phyloP scores from a whole-genome alignment of 2,329 filamentous ascomycete species.

The Beauveria pseudobassiana region DNA sequence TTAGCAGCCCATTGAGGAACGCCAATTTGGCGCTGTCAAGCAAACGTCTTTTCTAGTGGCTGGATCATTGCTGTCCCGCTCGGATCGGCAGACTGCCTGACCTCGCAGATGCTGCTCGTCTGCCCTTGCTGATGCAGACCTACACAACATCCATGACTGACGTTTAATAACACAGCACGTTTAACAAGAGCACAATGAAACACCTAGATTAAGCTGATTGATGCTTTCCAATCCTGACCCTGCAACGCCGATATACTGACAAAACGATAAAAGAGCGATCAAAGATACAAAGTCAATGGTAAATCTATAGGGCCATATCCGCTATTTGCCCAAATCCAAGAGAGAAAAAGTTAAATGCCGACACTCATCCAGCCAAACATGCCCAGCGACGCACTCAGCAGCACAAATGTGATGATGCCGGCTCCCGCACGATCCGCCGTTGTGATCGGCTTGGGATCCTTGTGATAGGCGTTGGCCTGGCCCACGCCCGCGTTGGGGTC shows the following conservation, averaged over 20 bases:
- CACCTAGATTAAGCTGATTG: not conserved
- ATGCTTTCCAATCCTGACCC: slow-evolving; percentile 1
- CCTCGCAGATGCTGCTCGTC: too few relatives aligned
- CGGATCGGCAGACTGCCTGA: too few relatives aligned
- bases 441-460: slow-evolving; percentile 28
- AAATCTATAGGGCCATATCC: not conserved
- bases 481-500: slow-evolving; percentile 34
- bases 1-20: too few relatives aligned
- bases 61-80: too few relatives aligned
- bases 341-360: slow-evolving; percentile 20
- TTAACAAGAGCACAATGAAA: not conserved
- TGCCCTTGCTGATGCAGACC: too few relatives aligned
- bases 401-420: slow-evolving; percentile 38
- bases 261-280: not conserved
- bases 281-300: not conserved
- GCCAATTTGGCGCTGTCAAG: too few relatives aligned
- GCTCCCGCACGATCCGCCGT: slow-evolving; percentile 40
- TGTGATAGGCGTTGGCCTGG: slow-evolving; percentile 27
- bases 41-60: too few relatives aligned
- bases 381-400: slow-evolving; percentile 31
- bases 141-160: too few relatives aligned
- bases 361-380: slow-evolving; percentile 44
- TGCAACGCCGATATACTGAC: slow-evolving; percentile 6
- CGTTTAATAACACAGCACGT: too few relatives aligned
- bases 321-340: not conserved